phyloP scores from a whole-genome alignment of 495 filamentous ascomycete species.

The Staphylotrichum longicolle region DNA sequence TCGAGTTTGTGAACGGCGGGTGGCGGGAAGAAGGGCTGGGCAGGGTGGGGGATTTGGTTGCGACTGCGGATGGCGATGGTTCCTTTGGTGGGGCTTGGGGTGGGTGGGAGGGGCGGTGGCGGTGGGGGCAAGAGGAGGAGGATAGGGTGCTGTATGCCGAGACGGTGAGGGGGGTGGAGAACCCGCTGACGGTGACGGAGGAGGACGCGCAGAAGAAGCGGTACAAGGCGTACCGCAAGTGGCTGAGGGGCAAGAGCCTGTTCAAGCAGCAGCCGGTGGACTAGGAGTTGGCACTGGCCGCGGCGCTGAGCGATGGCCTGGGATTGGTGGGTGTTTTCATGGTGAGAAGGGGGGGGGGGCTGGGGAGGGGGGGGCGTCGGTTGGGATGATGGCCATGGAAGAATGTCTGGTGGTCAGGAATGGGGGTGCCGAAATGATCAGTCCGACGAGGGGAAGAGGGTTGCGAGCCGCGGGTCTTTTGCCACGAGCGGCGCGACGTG shows the following conservation, averaged over 20 bases:
- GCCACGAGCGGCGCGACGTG: constrained; percentile 38
- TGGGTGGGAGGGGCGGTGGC: neutral
- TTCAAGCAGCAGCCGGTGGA: constrained; percentile 86
- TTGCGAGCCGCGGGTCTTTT: constrained; percentile 42
- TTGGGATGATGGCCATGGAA: constrained; percentile 7
- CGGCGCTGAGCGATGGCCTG: neutral
- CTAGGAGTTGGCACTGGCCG: constrained; percentile 30
- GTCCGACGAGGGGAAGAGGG: constrained; percentile 36
- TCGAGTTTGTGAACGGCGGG: constrained; percentile 65
- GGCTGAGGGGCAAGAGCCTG: constrained; percentile 86
- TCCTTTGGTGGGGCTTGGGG: neutral
- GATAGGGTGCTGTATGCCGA: constrained; percentile 73
- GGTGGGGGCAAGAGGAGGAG: constrained; percentile 49
- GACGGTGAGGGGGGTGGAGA: constrained; percentile 70
- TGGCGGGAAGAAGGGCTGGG: constrained; percentile 45
- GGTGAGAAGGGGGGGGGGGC: neutral
- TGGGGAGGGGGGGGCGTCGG: constrained; percentile 3
- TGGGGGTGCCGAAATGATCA: no score
- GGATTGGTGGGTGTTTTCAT: constrained; percentile 9
- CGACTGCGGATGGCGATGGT: neutral
- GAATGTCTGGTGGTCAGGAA: no score
- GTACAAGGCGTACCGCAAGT: constrained; percentile 93
- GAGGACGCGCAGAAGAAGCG: constrained; percentile 86
- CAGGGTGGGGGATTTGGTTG: neutral
- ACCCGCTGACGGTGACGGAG: constrained; percentile 80